A percentile compares a stretch with the other conserved stretches of the same genome.
Evolutionary conservation across 106 monocot genomes (phyloP).

Genomic region (Dendrobium chrysotoxum): DNA sequence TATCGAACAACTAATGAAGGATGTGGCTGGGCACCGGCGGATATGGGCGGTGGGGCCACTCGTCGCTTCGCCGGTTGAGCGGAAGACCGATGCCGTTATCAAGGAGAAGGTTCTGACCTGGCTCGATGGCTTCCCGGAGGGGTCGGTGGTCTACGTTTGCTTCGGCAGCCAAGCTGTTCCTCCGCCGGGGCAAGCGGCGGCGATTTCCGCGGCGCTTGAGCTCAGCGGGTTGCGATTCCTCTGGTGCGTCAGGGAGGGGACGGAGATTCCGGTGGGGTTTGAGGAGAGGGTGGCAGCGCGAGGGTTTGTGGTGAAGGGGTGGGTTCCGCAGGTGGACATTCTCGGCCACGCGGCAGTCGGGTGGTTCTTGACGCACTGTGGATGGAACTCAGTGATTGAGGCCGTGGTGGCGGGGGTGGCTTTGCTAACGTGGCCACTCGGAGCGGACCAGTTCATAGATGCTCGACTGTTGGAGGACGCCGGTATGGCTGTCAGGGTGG

Average conservation of each 20-base stretch:
- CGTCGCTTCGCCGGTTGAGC: neutral
- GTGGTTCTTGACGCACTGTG: constrained; percentile 45
- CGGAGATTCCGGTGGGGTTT: constrained; percentile 20
- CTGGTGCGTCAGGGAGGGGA: constrained; percentile 15
- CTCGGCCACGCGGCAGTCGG: constrained; percentile 27
- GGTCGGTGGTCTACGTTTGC: constrained; percentile 36
- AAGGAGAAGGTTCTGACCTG: neutral
- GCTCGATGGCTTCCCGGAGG: constrained; percentile 6
- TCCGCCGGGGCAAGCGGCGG: neutral
- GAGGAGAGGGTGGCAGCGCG: constrained; percentile 12
- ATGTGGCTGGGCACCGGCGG: constrained; percentile 7
- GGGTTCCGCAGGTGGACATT: constrained; percentile 29
- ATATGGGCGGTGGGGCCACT: constrained; percentile 50
- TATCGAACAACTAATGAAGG: constrained; percentile 14
- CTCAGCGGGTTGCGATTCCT: constrained; percentile 16
- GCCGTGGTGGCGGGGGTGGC: constrained; percentile 22
- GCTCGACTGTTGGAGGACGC: constrained; percentile 29
- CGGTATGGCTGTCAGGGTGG: constrained; percentile 17
- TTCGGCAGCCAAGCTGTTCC: constrained; percentile 24
- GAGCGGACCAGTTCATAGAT: constrained; percentile 37
- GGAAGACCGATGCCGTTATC: constrained; percentile 12
- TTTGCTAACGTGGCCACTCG: constrained; percentile 37
- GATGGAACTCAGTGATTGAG: constrained; percentile 47
- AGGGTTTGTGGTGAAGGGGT: constrained; percentile 23
- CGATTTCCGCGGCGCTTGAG: constrained; percentile 9